phyloP scores from a whole-genome alignment of 352 stramenopile genomes.

The Phytophthora palmivora region DNA sequence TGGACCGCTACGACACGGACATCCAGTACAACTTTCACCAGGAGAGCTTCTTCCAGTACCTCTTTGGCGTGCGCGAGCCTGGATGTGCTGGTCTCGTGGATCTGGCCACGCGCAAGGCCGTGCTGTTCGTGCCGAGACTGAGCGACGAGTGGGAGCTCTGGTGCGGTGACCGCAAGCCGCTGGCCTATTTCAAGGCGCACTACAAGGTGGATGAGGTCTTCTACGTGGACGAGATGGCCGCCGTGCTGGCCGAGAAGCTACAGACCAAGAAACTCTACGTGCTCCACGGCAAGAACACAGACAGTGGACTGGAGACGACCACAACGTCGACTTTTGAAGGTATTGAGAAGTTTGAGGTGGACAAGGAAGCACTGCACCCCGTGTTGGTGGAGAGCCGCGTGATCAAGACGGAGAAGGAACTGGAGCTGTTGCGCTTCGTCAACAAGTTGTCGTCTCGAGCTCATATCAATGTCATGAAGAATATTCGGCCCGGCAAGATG shows the following conservation, averaged over 20 bases:
- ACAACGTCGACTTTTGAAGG: conserved; percentile 84
- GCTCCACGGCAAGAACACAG: conserved; percentile 80
- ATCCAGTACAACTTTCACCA: conserved; percentile 95
- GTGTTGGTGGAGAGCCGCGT: conserved; percentile 89
- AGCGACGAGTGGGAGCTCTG: conserved; percentile 94
- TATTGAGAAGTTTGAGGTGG: conserved; percentile 73
- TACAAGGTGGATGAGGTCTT: conserved; percentile 94
- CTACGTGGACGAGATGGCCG: conserved; percentile 79
- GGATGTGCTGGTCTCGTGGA: conserved; percentile 92
- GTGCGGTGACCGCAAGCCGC: conserved; percentile 93
- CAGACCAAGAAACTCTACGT: conserved; percentile 75
- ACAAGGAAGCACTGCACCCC: conserved; percentile 75
- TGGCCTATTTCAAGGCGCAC: conserved; percentile 85
- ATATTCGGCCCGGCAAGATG: conserved; percentile 49
- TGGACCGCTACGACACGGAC: conserved; percentile 86
- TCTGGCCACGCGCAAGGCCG: conserved; percentile 72
- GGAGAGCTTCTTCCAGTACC: conserved; percentile 99
- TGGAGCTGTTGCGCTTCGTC: conserved; percentile 93
- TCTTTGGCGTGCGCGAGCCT: conserved; percentile 97
- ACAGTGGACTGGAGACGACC: conserved; percentile 76
- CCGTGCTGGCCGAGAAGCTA: conserved; percentile 73
- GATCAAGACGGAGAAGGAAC: conserved; percentile 93
- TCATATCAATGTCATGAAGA: conserved; percentile 46
- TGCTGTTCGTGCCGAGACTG: conserved; percentile 94
- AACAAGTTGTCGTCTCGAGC: conserved; percentile 80